These are phyloP conservation scores for Penicillium sp. DNA, from an alignment of 2,329 filamentous ascomycete genomes.

Conservation along the genomic window DNA sequence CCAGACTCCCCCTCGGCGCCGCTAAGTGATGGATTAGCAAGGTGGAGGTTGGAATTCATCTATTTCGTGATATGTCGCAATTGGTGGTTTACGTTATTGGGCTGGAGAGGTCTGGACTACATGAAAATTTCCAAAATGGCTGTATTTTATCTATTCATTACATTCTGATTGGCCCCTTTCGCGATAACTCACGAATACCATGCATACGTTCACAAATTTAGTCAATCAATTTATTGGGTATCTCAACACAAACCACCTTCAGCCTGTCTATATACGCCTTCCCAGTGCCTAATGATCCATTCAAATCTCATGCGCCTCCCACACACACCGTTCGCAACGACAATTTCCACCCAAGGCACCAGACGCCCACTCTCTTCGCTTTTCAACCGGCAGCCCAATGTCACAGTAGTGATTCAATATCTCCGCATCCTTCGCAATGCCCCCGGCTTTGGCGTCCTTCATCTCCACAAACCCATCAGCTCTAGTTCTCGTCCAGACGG, in stretches of 20 bases:
- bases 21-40: not conserved
- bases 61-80: not conserved
- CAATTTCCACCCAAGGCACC: slow-evolving; percentile 88
- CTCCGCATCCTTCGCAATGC: slow-evolving; percentile 77
- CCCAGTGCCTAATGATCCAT: not conserved
- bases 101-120: not conserved
- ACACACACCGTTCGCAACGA: slow-evolving; percentile 78
- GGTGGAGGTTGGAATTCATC: not conserved
- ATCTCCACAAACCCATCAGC: slow-evolving; percentile 19
- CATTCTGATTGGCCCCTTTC: not conserved
- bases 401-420: slow-evolving; percentile 95
- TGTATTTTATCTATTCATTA: not conserved
- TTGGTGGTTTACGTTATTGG: not conserved
- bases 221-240: slow-evolving; percentile 16
- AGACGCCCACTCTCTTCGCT: slow-evolving; percentile 83
- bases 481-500: slow-evolving; percentile 37
- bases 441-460: slow-evolving; percentile 51
- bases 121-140: not conserved
- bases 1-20: slow-evolving; percentile 22
- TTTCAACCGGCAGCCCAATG: slow-evolving; percentile 71
- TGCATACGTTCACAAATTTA: not conserved
- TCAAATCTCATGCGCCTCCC: slow-evolving; percentile 55
- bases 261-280: slow-evolving; percentile 3
- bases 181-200: not conserved
- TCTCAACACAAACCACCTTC: slow-evolving; percentile 9